A percentile compares a stretch with the other conserved stretches of the same genome.
Evolutionary conservation across 495 filamentous ascomycete species (phyloP).

Genomic region (Penicillium canescens): DNA sequence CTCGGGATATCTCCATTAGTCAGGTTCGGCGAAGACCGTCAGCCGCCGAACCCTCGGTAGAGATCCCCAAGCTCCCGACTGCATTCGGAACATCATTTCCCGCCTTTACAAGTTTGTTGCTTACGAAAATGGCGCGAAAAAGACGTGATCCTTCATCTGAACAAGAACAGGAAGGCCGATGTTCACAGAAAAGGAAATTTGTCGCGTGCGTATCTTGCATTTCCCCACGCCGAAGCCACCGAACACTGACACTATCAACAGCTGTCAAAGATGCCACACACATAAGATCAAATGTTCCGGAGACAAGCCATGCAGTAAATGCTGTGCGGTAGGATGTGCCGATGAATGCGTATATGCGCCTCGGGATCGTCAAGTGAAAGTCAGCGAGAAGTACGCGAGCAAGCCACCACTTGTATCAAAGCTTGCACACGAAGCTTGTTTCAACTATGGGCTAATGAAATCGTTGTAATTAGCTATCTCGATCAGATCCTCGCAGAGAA

Average conservation of each 20-base stretch:
- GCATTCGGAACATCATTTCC: neutral
- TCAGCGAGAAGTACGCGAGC: constrained; percentile 43
- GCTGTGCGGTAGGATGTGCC: constrained; percentile 34
- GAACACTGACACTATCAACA: constrained; percentile 15
- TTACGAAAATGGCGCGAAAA: constrained; percentile 22
- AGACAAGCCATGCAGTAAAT: constrained; percentile 43
- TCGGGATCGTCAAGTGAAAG: constrained; percentile 45
- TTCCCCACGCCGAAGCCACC: neutral
- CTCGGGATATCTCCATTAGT: neutral
- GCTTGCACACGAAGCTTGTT: neutral
- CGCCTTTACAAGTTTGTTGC: neutral
- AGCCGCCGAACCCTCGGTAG: constrained; percentile 13
- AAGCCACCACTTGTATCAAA: neutral
- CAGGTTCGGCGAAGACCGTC: neutral
- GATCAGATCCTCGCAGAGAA: constrained; percentile 40
- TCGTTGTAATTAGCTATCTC: constrained; percentile 27
- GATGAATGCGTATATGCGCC: constrained; percentile 40
- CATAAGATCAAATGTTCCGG: constrained; percentile 52
- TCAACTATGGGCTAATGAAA: constrained; percentile 1
- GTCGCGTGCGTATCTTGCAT: constrained; percentile 29
- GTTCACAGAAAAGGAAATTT: constrained; percentile 36
- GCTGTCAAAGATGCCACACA: constrained; percentile 46
- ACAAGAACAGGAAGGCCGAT: constrained; percentile 10
- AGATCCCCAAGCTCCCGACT: constrained; percentile 3
- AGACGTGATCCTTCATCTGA: constrained; percentile 10